Evolutionary conservation across 208 protist species (phyloP), one percentile per base, ranked within the genome.

Genomic region (Crithidia acanthocephali): DNA sequence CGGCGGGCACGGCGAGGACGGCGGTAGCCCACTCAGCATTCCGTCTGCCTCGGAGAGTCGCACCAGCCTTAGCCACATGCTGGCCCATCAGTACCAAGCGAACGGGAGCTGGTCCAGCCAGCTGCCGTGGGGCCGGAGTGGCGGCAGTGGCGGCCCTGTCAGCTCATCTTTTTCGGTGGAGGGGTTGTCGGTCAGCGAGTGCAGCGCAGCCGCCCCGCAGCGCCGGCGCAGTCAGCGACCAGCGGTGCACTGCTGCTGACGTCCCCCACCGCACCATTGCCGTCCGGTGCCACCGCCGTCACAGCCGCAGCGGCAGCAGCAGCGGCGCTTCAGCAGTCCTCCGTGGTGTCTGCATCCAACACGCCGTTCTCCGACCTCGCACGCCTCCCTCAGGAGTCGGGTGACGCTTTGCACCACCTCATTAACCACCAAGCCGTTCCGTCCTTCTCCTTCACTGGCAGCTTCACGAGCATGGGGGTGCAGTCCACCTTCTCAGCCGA

Each of bases 401-500:
- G 27, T 9, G 42, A 50, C 16, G 1, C 3, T 4, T 13, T 11
- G 25, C 23, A 23, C 23, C 23, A 32, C 32, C 35, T 22, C 32
- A n/a, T 1, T 8, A 22, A 6, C 55, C 30, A 22, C 13, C 60
- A 52, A 28, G 27, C 30, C 0, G n/a, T 7, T 2, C 30, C 44
- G 10, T 66, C 33, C 3, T 50, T 67, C 22, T 66, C 63, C 25
- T 22, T 50, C 2, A 35, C 48, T 32, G 32, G 35, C 47, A 65
- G 71, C 37, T 23, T 47, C 23, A 30, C 25, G 45, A 65, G 48
- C 40, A 18, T n/a, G 7, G 35, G 33, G 5, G 51, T 58, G 63
- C 44, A 70, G 44, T 69, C 71, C 3, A 32, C 37, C 2, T n/a
- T 35, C 8, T 76, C 63, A 4, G n/a, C 55, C 32, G 71, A 76